phyloP scores from a whole-genome alignment of 176 grass and related monocot genomes.

The Saccharum spontaneum region DNA sequence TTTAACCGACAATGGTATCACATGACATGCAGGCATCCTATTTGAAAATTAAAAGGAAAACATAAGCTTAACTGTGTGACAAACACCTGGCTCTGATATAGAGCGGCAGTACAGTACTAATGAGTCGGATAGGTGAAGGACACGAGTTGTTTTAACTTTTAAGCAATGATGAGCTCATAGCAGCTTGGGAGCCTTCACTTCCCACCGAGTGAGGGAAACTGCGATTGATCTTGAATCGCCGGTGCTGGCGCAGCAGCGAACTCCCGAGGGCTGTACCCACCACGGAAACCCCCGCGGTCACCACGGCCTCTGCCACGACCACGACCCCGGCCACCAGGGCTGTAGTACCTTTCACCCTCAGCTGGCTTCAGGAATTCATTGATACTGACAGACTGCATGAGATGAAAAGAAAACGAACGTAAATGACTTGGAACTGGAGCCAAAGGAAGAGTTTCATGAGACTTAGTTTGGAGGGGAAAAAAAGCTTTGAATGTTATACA shows the following conservation, averaged over 20 bases:
- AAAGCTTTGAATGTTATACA: neutral
- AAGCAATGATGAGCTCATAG: neutral
- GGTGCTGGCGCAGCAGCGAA: constrained; percentile 19
- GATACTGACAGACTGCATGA: constrained; percentile 59
- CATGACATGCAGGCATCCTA: neutral
- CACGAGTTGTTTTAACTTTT: constrained; percentile 6
- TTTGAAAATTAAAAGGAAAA: neutral
- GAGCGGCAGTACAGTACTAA: constrained; percentile 25
- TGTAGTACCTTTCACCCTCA: constrained; percentile 58
- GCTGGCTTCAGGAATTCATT: constrained; percentile 85
- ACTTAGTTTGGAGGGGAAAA: neutral
- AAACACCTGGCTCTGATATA: constrained; percentile 48
- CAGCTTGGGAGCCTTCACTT: constrained; percentile 12
- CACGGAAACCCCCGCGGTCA: constrained; percentile 38
- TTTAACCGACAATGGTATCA: neutral
- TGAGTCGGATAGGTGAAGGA: neutral
- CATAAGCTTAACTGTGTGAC: constrained; percentile 2
- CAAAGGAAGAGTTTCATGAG: neutral
- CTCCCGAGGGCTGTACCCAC: constrained; percentile 38
- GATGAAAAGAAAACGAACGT: neutral
- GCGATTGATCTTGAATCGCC: constrained; percentile 60
- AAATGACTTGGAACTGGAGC: neutral
- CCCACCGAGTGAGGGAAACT: constrained; percentile 56
- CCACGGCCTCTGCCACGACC: constrained; percentile 66
- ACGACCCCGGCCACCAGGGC: constrained; percentile 48